Evolutionary conservation across 2,329 filamentous ascomycete genomes (phyloP), one percentile per base, ranked within the genome.

Genomic region (Paecilomyces dactylethromorphus): DNA sequence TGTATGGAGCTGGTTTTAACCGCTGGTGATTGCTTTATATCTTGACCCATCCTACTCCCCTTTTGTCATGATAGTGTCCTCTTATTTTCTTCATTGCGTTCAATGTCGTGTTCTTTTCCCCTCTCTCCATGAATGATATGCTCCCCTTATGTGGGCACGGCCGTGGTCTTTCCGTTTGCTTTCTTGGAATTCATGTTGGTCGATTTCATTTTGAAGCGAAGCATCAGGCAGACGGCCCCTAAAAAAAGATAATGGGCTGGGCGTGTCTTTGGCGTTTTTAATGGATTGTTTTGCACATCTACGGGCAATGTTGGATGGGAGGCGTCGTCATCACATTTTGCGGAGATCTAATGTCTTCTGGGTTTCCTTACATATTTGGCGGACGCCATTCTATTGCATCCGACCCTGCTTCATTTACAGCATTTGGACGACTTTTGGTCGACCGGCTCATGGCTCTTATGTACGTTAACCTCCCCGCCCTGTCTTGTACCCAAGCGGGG

Each of bases 1-100:
- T 96, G 84, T 96, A 96, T 77, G 79, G 80, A 74, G 85, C 84
- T 73, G 81, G 79, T 49, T 87, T 87, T 75, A 80, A 82, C 71
- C 82, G 88, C 73, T 92, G 88, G 88, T 91, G 80, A 78, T 76
- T 63, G 26, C 26, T 29, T 29, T 29, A 56, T 63, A 31, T 60
- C 59, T 54, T 67, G 56, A 63, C 53, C 64, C 59, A 60, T 62
- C 58, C 58, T 62, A 55, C 62, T 61, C 59, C 62, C 60, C 56
- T 59, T 59, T 56, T 62, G 57, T 61, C 55, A 57, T 63, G 55
- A 61, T 56, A 60, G 32, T 59, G 58, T 58, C 55, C 60, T 59
- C 62, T 62, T 60, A 60, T 63, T 60, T 63, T 60, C 59, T 63
- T 59, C 65, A 61, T 66, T 63, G 62, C 62, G 62, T 60, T 56